Evolutionary conservation across 225 moss, liverwort and hornwort genomes (phyloP).

Genomic region (Pseudoscleropodium purum): DNA sequence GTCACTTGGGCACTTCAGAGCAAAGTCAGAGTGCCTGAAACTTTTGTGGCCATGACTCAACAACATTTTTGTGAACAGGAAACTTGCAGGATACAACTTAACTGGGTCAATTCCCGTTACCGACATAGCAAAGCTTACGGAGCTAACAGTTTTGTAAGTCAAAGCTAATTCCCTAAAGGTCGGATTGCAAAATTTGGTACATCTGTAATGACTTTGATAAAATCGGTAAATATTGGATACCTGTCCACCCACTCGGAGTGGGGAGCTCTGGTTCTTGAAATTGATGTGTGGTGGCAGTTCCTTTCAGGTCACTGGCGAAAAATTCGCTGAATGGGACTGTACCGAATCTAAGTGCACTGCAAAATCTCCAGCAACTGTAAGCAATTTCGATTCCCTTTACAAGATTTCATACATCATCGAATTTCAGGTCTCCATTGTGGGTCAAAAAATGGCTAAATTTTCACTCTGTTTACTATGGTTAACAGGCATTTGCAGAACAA

Average conservation of each 20-base stretch:
- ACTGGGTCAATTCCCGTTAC: slow-evolving; percentile 15
- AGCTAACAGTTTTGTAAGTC: slow-evolving; percentile 35
- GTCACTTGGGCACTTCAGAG: not conserved
- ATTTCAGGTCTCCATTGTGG: not conserved
- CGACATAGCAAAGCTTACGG: not conserved
- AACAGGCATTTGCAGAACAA: slow-evolving; percentile 30
- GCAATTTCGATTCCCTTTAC: not conserved
- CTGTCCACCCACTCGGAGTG: not conserved
- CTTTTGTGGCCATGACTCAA: not conserved
- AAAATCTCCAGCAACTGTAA: slow-evolving; percentile 22
- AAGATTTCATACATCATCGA: not conserved
- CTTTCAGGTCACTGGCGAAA: slow-evolving; percentile 15
- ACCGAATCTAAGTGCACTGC: slow-evolving; percentile 24
- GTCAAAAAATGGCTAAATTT: not conserved
- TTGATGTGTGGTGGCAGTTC: not conserved
- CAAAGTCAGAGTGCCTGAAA: not conserved
- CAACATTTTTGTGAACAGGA: slow-evolving; percentile 1
- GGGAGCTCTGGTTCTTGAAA: not conserved
- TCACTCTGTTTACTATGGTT: not conserved
- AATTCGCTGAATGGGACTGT: slow-evolving; percentile 18
- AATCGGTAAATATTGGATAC: not conserved
- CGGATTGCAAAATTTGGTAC: not conserved
- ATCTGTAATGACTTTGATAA: not conserved
- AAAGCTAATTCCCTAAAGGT: not conserved
- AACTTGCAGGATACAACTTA: slow-evolving; percentile 19